A percentile compares a stretch with the other conserved stretches of the same genome.
These are phyloP conservation scores for Neofusicoccum sp. DNA, from an alignment of 2,329 filamentous ascomycete species.

Conservation along the genomic window DNA sequence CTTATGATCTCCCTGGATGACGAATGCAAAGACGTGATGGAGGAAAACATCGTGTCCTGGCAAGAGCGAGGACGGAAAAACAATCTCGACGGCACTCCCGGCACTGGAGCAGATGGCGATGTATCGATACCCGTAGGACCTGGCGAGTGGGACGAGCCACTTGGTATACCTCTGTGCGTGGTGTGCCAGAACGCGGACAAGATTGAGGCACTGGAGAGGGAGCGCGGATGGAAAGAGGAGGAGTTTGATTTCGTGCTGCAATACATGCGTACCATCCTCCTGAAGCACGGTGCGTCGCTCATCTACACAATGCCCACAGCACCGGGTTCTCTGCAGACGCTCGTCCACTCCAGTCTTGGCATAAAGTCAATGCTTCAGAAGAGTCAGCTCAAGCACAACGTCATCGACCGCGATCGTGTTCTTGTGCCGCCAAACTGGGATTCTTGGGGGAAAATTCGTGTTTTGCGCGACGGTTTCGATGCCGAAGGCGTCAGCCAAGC, in stretches of 20 bases:
- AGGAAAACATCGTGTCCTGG: conserved; percentile 80
- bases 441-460: conserved; percentile 94
- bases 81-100: conserved; percentile 14
- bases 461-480: conserved; percentile 87
- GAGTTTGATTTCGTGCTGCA: conserved; percentile 96
- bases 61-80: conserved; percentile 53
- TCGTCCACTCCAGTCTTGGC: conserved; percentile 81
- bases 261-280: conserved; percentile 81
- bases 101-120: conserved; percentile 45
- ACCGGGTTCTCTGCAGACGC: conserved; percentile 71
- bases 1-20: conserved; percentile 71
- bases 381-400: conserved; percentile 59
- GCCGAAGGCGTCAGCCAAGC: conserved; percentile 80
- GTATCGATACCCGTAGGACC: conserved; percentile 75
- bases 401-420: conserved; percentile 91
- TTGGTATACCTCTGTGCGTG: conserved; percentile 84
- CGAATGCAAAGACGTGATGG: conserved; percentile 78
- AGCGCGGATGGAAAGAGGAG: conserved; percentile 90
- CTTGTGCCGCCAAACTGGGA: conserved; percentile 97
- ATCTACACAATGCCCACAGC: conserved; percentile 50
- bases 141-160: conserved; percentile 88
- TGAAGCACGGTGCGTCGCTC: conserved; percentile 67
- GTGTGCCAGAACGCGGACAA: conserved; percentile 96
- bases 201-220: conserved; percentile 86
- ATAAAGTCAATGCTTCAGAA: conserved; percentile 73